Base-by-base conservation (phyloP, 805 yeast species). In the Priceomyces haplophilus region DNA sequence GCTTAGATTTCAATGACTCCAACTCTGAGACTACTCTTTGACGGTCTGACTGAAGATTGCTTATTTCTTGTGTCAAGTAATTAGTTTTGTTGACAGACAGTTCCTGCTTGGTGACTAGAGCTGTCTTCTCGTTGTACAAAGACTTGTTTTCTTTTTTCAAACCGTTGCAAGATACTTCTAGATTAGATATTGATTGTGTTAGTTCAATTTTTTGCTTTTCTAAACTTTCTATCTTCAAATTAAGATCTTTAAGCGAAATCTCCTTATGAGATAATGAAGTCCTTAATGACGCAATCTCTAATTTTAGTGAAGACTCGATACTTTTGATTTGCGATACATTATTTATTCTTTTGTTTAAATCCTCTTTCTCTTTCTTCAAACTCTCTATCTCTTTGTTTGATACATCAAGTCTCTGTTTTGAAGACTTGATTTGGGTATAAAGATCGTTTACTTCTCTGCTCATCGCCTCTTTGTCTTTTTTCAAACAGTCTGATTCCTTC, bases 271-370 rank as follows among this genome's bases (percentile, higher is more conserved):
- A 54, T 3, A 78, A 49, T 3, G 78, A 66, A 0, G 77, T 55
- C 41, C 70, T 70, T 19, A 73, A 54, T 3, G 78, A 67, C 0
- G 76, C 73, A 20, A 78, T 55, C 46, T 78, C 82, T 19, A 75
- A 54, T 49, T 77, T 78, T 39, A 72, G 54, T 4, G 78, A 65
- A 5, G 75, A 64, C 24, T 73, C 80, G 21, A 61, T 61, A 38
- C 62, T 58, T 47, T 62, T 65, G 40, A 51, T 55, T 37, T 60
- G 56, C 18, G 51, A 42, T 12, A 67, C 49, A 40, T 66, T 70
- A 17, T 46, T 49, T 13, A 62, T 59, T 37, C 65, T 55, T 21
- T 49, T 54, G n/a, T 59, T 66, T 41, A 71, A 56, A 15, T 65
- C 71, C 15, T 56, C 59, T n/a, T 73, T 54, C n/a, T 74, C 78